Conservation (phyloP, 2,329 filamentous ascomycete species). For the Domatiomyces catenatus region DNA sequence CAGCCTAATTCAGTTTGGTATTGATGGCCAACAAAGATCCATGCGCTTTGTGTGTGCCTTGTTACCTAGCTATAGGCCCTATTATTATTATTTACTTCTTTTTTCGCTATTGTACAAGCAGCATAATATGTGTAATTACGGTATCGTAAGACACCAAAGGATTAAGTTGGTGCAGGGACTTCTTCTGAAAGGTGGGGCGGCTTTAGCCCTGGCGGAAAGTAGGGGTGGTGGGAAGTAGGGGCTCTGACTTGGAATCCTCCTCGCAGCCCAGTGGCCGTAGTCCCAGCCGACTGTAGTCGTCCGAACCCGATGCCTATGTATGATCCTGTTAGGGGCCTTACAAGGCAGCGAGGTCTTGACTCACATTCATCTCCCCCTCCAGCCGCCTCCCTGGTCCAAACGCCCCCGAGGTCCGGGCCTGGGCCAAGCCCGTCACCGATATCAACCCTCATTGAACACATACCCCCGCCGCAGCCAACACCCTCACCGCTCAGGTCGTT, state of each 20-base stretch:
- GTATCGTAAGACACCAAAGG: too few species aligned
- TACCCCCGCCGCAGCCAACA: conserved; percentile 16
- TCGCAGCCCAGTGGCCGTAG: conserved; percentile 11
- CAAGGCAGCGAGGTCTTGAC: conserved; percentile 34
- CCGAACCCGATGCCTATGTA: conserved; percentile 47
- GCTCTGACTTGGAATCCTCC: conserved; percentile 20
- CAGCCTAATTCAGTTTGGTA: too few species aligned
- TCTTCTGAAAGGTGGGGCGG: too few species aligned
- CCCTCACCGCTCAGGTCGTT: conserved; percentile 1
- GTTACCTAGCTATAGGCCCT: too few species aligned
- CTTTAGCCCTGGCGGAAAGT: too few species aligned
- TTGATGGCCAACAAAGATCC: too few species aligned
- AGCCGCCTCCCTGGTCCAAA: conserved; percentile 47
- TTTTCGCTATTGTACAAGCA: too few species aligned
- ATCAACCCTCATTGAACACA: conserved; percentile 68
- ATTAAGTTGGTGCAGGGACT: too few species aligned
- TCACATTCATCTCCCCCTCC: conserved; percentile 41
- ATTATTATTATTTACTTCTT: too few species aligned
- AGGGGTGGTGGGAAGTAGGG: too few species aligned
- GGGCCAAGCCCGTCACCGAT: conserved; percentile 83
- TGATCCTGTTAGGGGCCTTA: conserved; percentile 73
- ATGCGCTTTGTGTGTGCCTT: too few species aligned
- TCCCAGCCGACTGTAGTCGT: conserved; percentile 11
- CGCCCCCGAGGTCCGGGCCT: conserved; percentile 36
- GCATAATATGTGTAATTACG: too few species aligned